Conservation (phyloP, 352 stramenopile genomes). For the Phytophthora aleatoria region DNA sequence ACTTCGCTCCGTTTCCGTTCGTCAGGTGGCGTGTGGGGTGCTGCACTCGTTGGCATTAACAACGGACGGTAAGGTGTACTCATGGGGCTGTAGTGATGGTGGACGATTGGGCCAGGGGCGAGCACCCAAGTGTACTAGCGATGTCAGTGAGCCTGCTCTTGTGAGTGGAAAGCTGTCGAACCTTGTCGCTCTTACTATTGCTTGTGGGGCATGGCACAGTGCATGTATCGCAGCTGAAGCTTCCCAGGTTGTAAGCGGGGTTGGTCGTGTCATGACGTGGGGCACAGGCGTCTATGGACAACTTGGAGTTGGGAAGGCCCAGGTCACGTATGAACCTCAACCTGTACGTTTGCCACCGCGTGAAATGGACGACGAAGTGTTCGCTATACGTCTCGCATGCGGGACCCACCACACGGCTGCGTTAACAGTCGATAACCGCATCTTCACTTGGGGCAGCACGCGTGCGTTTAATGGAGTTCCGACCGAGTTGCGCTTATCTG, state of each 20-base stretch:
- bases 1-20: constrained; percentile 50
- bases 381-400: constrained; percentile 52
- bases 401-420: constrained; percentile 71
- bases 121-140: constrained; percentile 15
- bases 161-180: constrained; percentile 40
- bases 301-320: constrained; percentile 48
- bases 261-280: constrained; percentile 67
- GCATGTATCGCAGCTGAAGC: constrained; percentile 53
- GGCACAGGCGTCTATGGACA: constrained; percentile 79
- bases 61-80: constrained; percentile 87
- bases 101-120: constrained; percentile 53
- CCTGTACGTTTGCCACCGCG: constrained; percentile 35
- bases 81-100: constrained; percentile 94
- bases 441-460: constrained; percentile 75
- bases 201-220: constrained; percentile 79
- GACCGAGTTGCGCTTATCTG: constrained; percentile 36
- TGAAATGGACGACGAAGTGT: constrained; percentile 45
- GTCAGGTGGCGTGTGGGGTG: constrained; percentile 90
- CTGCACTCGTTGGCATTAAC: constrained; percentile 91
- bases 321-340: constrained; percentile 54
- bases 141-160: constrained; percentile 40
- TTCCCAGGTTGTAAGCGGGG: not conserved
- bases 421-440: constrained; percentile 51
- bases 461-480: constrained; percentile 50
- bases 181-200: constrained; percentile 54